Evolutionary conservation across 1,284 basidiomycete genomes (phyloP).

Genomic region (Inonotus obliquus): DNA sequence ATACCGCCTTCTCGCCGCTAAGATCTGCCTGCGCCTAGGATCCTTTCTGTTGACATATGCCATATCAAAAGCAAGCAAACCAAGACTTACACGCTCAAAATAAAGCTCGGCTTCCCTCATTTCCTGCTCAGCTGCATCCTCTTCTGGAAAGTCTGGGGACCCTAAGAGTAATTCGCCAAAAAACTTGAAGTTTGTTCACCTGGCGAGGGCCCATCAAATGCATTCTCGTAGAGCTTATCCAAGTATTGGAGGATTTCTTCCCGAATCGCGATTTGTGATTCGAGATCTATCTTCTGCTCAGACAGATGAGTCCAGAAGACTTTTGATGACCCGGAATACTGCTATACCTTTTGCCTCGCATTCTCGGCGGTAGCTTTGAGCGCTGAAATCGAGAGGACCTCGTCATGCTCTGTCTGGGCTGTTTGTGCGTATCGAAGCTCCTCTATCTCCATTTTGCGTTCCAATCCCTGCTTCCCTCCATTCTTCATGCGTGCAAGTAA

Average conservation of each 20-base stretch:
- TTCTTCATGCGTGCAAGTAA: constrained; percentile 8
- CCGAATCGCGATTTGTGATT: neutral
- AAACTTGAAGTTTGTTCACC: constrained; percentile 1
- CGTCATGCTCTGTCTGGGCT: constrained; percentile 15
- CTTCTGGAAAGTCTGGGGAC: constrained; percentile 16
- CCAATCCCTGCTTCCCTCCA: constrained; percentile 16
- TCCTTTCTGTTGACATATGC: neutral
- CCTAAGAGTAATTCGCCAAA: neutral
- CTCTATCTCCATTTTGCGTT: constrained; percentile 16
- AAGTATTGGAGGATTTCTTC: constrained; percentile 6
- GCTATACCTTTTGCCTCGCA: constrained; percentile 9
- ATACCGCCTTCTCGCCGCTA: constrained; percentile 7
- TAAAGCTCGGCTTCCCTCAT: constrained; percentile 7
- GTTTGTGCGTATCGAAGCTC: constrained; percentile 17
- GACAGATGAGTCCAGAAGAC: neutral
- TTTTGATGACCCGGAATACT: neutral
- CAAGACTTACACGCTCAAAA: constrained; percentile 10
- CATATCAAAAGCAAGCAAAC: neutral
- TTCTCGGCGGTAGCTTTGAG: constrained; percentile 10
- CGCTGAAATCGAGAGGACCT: constrained; percentile 10
- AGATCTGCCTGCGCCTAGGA: constrained; percentile 9
- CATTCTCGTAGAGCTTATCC: constrained; percentile 10
- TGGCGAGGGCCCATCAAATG: constrained; percentile 16
- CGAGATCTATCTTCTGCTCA: constrained; percentile 11
- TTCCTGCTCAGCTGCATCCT: constrained; percentile 16